Base-by-base conservation (phyloP, 352 stramenopile genomes). In the Phytophthora agathidicida region DNA sequence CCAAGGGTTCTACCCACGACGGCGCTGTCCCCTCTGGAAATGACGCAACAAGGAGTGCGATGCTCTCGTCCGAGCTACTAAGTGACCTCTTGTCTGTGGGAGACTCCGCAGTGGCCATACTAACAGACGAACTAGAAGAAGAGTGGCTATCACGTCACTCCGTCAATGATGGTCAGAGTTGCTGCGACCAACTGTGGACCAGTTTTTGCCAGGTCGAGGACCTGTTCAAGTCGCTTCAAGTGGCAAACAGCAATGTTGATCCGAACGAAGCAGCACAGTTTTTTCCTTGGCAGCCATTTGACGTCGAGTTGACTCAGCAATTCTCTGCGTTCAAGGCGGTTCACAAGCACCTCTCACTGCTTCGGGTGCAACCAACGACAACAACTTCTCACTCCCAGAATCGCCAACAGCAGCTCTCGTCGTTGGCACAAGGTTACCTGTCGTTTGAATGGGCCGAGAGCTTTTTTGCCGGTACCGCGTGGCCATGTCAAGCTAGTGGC, bases 21-120 rank as follows among this genome's bases (percentile, higher is more conserved):
- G 6, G 9, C 11, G 8, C 8, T 22, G 23, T 41, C 7, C 27
- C 13, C 5, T 2, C 6, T 13, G 8, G 17, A 10, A 27, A 54
- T 10, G 23, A 45, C 37, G 45, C 51, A 30, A 27, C 42, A 16
- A 35, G 33, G 14, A 14, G 10, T 1, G 54, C 45, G 2, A 20
- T 20, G 10, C 42, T 65, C 8, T 79, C 70, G 1, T 38, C 53
- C 0, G 66, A 71, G 17, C 16, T 79, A 17, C 31, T 76, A 3
- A 69, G 28, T 24, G 70, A 79, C 17, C 14, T 76, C 13, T 11
- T 76, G 22, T 66, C 55, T 4, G 27, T 76, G 5, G 32, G 24
- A 11, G 16, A 24, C 5, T 19, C 32, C 1, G 54, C 49, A 1
- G 14, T 55, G 19, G n/a, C 7, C 0, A 16, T 38, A 13, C 19